Conservation (phyloP, 179 eudicot species). For the Gypsophila paniculata region DNA sequence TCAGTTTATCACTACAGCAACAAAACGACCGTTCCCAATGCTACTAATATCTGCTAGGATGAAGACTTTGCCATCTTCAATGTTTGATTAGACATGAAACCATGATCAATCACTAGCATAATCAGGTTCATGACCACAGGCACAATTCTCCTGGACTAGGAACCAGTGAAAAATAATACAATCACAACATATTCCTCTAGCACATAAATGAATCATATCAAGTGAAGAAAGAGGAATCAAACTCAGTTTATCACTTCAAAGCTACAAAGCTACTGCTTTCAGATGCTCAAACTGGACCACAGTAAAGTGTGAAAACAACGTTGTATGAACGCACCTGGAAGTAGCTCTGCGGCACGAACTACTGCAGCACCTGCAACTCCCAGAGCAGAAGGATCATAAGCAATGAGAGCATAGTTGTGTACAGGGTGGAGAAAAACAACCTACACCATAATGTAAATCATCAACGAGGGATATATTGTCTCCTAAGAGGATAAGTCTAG, state of each 20-base stretch:
- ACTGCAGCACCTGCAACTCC: constrained; percentile 74
- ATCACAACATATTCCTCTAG: not conserved
- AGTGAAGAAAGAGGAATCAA: not conserved
- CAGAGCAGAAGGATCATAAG: constrained; percentile 83
- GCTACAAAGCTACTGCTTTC: not conserved
- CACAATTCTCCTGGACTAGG: not conserved
- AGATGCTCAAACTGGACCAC: constrained; percentile 4
- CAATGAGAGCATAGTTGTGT: constrained; percentile 88
- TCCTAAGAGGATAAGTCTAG: not conserved
- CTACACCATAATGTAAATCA: constrained; percentile 32
- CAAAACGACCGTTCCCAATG: not conserved
- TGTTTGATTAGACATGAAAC: not conserved
- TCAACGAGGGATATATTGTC: constrained; percentile 9
- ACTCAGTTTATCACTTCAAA: not conserved
- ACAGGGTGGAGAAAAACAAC: constrained; percentile 95
- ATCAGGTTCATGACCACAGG: not conserved
- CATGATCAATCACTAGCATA: not conserved
- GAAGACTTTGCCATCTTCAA: not conserved
- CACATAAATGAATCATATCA: not conserved
- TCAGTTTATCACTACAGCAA: no score
- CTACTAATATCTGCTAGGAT: not conserved
- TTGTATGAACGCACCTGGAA: constrained; percentile 56
- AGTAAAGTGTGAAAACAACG: not conserved
- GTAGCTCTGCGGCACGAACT: constrained; percentile 90
- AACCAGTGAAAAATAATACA: not conserved